phyloP scores from a whole-genome alignment of 2,329 filamentous ascomycete genomes.

The Fusarium fujikuroi region DNA sequence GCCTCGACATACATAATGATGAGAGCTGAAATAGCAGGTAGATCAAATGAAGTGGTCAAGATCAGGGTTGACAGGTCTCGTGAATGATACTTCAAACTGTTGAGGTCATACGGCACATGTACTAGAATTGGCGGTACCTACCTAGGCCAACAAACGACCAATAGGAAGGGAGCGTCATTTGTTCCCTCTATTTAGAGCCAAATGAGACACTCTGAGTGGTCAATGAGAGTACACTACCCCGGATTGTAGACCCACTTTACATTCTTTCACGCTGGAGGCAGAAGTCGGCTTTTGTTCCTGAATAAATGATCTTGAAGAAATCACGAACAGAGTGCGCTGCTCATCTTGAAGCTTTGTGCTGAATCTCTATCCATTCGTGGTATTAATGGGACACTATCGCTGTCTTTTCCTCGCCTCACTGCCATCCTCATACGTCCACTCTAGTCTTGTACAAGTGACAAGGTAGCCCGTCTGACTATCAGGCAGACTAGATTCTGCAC shows the following conservation, averaged over 20 bases:
- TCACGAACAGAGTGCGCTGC: not conserved
- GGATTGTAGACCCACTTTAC: slow-evolving; percentile 30
- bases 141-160: not conserved
- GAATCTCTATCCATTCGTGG: not conserved
- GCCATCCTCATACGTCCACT: not conserved
- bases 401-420: not conserved
- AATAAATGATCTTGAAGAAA: not conserved
- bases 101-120: slow-evolving; percentile 40
- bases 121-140: slow-evolving; percentile 16
- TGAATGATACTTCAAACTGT: slow-evolving; percentile 31
- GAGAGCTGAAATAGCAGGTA: not conserved
- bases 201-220: slow-evolving; percentile 35
- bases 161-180: slow-evolving; percentile 2
- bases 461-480: slow-evolving; percentile 15
- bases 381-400: not conserved
- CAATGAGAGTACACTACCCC: slow-evolving; percentile 33
- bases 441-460: not conserved
- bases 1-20: not conserved
- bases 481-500: not conserved
- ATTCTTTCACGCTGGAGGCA: not conserved
- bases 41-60: slow-evolving; percentile 34
- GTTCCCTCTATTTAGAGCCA: not conserved
- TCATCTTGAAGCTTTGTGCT: not conserved
- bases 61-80: slow-evolving; percentile 38
- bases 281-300: slow-evolving; percentile 10